A percentile compares a stretch with the other conserved stretches of the same genome.
Evolutionary conservation across 2,329 filamentous ascomycete species (phyloP).

Genomic region (Beauveria bassiana): DNA sequence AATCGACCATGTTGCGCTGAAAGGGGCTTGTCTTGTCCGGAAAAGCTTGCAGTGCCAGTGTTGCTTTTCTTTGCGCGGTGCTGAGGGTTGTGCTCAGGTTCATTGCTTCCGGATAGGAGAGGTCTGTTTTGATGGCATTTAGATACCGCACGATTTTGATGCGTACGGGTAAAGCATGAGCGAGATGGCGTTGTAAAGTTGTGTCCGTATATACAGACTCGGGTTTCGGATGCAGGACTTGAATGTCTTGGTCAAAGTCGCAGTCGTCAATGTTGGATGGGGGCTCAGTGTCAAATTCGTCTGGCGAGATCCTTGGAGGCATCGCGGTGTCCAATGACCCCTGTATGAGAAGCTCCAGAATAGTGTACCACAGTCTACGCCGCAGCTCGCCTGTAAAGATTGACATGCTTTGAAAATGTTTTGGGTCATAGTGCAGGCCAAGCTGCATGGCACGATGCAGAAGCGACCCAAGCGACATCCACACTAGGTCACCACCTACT

Average conservation of each 20-base stretch:
- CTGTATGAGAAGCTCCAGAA: slow-evolving; percentile 32
- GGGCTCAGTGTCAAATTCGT: slow-evolving; percentile 32
- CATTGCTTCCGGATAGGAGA: slow-evolving; percentile 4
- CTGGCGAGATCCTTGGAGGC: slow-evolving; percentile 29
- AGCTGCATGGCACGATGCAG: slow-evolving; percentile 36
- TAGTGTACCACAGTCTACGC: slow-evolving; percentile 35
- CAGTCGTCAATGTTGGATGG: slow-evolving; percentile 30
- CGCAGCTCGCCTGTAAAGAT: slow-evolving; percentile 30
- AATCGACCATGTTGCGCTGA: slow-evolving; percentile 42
- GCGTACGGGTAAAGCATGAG: background rate
- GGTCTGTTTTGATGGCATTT: background rate
- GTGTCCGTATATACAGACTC: background rate
- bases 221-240: background rate
- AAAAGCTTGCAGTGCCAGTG: background rate
- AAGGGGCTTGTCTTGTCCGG: slow-evolving; percentile 24
- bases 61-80: background rate
- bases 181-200: background rate
- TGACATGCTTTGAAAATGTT: slow-evolving; percentile 27
- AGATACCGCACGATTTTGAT: slow-evolving; percentile 1
- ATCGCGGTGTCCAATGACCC: slow-evolving; percentile 31
- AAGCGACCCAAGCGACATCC: slow-evolving; percentile 34
- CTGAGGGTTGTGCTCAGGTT: background rate
- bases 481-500: slow-evolving; percentile 32
- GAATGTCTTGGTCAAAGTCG: slow-evolving; percentile 15
- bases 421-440: slow-evolving; percentile 36